phyloP scores from a whole-genome alignment of 768 basidiomycete genomes.

The Trametes gibbosa region DNA sequence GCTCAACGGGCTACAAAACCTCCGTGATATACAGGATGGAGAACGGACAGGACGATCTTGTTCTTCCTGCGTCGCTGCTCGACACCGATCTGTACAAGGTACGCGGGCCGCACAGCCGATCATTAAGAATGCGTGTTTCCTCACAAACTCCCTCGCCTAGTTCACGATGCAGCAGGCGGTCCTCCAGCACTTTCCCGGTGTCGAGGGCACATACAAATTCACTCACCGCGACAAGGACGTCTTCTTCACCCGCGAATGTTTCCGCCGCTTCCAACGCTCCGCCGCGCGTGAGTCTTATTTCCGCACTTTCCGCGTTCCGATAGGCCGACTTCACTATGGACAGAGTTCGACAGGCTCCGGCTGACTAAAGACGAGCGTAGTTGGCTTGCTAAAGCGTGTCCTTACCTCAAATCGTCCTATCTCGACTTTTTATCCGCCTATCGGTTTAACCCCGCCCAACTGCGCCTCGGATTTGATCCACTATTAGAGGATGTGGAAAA shows the following conservation, averaged over 20 bases:
- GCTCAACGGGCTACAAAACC: not conserved
- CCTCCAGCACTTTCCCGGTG: conserved; percentile 68
- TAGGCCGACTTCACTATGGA: not conserved
- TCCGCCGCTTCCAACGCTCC: conserved; percentile 54
- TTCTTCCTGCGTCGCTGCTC: conserved; percentile 56
- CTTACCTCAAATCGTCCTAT: conserved; percentile 71
- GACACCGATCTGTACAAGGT: conserved; percentile 98
- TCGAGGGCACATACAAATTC: conserved; percentile 72
- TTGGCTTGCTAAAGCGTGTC: conserved; percentile 69
- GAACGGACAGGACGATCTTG: not conserved
- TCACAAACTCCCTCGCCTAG: conserved; percentile 35
- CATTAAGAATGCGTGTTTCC: not conserved
- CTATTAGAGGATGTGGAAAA: conserved; percentile 37
- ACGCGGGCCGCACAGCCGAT: conserved; percentile 4
- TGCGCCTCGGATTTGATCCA: conserved; percentile 64
- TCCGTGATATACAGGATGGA: not conserved
- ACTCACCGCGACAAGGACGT: conserved; percentile 69
- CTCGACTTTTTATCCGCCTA: conserved; percentile 72
- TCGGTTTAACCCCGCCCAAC: conserved; percentile 73
- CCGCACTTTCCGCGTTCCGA: not conserved
- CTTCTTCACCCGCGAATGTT: conserved; percentile 63
- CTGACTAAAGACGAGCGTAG: conserved; percentile 59
- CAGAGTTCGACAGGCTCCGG: conserved; percentile 67
- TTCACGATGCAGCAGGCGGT: conserved; percentile 97
- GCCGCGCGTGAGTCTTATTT: conserved; percentile 48